These are phyloP conservation scores for Phytophthora foliorum DNA, from an alignment of 352 stramenopile species.

Conservation along the genomic window DNA sequence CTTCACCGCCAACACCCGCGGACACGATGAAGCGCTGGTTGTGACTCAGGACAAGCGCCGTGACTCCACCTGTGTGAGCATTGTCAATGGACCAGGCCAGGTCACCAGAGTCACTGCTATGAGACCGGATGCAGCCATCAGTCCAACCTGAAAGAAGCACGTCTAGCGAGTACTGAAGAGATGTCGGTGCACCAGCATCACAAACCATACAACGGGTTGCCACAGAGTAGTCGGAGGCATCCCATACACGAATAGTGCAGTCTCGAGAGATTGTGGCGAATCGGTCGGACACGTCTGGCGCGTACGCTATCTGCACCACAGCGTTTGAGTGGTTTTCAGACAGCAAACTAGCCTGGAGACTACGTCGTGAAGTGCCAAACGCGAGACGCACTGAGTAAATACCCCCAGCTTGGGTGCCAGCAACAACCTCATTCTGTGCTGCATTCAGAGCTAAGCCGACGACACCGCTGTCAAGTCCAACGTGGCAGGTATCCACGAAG, in stretches of 20 bases:
- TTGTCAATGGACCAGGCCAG: conserved; percentile 92
- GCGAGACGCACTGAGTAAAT: conserved; percentile 80
- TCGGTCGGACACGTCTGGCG: conserved; percentile 77
- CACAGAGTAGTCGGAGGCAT: conserved; percentile 89
- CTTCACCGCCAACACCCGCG: conserved; percentile 85
- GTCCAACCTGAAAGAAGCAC: conserved; percentile 92
- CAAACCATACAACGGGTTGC: conserved; percentile 61
- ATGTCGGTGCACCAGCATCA: conserved; percentile 73
- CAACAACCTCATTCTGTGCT: conserved; percentile 72
- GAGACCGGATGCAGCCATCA: conserved; percentile 90
- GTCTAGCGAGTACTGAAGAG: conserved; percentile 88
- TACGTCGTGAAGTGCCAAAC: conserved; percentile 43
- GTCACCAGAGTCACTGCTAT: conserved; percentile 87
- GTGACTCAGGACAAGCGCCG: conserved; percentile 89
- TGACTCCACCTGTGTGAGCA: conserved; percentile 91
- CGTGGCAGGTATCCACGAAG: conserved; percentile 78
- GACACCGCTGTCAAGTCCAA: conserved; percentile 75
- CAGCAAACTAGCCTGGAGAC: conserved; percentile 31
- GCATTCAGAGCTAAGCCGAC: conserved; percentile 66
- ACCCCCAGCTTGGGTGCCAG: conserved; percentile 79
- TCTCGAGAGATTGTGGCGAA: conserved; percentile 92
- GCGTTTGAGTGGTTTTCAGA: conserved; percentile 85
- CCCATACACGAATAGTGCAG: conserved; percentile 92
- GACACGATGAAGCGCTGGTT: conserved; percentile 92
- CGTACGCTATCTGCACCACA: conserved; percentile 87